These are phyloP conservation scores for Talaromyces sp. DNA, from an alignment of 2,329 filamentous ascomycete genomes.

Conservation along the genomic window DNA sequence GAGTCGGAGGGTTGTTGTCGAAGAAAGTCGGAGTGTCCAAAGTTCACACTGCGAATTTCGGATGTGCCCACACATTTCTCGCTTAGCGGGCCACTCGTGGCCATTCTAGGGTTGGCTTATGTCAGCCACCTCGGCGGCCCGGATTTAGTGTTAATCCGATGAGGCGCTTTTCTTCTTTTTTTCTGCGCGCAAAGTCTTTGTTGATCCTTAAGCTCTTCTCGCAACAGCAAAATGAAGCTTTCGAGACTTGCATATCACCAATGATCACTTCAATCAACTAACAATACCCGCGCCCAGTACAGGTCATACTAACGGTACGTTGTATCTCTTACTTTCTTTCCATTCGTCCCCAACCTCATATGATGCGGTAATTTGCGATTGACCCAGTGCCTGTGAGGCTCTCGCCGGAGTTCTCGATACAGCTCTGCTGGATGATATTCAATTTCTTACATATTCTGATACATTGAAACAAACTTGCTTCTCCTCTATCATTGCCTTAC, in stretches of 20 bases:
- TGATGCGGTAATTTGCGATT: conserved; percentile 99
- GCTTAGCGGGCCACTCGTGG: conserved; percentile 44
- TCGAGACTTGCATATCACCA: not conserved
- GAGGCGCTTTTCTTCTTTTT: conserved; percentile 22
- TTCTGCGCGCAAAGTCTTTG: conserved; percentile 17
- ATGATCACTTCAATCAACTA: not conserved
- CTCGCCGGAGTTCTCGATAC: conserved; percentile 88
- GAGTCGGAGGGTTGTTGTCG: conserved; percentile 42
- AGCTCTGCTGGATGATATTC: conserved; percentile 79
- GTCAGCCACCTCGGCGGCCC: conserved; percentile 14
- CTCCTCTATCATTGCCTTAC: conserved; percentile 7
- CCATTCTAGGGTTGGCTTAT: conserved; percentile 40
- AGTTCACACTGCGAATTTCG: conserved; percentile 43
- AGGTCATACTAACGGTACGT: conserved; percentile 27
- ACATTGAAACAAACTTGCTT: conserved; percentile 18
- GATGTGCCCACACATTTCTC: conserved; percentile 45
- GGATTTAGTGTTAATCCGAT: conserved; percentile 26
- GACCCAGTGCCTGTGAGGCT: conserved; percentile 79
- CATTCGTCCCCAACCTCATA: conserved; percentile 35
- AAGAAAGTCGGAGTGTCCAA: conserved; percentile 45
- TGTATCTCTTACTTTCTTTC: conserved; percentile 15
- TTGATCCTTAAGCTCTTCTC: conserved; percentile 11
- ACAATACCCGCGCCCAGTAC: not conserved
- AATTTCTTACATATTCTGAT: conserved; percentile 99
- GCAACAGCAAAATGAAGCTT: conserved; percentile 22